phyloP scores from a whole-genome alignment of 2,329 filamentous ascomycete species.

The Mycocentrospora acerina region DNA sequence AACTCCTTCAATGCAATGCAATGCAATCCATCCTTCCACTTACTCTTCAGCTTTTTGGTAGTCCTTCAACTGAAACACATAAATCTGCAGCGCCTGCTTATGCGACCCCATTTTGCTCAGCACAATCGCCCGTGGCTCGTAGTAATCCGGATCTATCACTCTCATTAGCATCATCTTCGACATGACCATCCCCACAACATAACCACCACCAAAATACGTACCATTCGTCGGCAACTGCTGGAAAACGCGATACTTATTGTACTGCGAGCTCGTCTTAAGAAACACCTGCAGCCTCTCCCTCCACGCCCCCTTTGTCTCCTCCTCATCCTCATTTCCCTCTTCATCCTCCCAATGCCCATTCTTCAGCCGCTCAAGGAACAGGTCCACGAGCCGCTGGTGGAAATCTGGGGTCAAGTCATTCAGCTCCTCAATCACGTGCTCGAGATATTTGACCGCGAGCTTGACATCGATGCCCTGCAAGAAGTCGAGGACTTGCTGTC shows the following conservation, averaged over 20 bases:
- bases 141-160: conserved; percentile 74
- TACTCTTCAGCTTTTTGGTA: conserved; percentile 91
- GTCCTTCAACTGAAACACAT: conserved; percentile 90
- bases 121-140: conserved; percentile 85
- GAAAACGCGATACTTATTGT: conserved; percentile 78
- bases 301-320: conserved; percentile 47
- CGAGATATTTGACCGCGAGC: conserved; percentile 80
- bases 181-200: background rate
- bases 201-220: conserved; percentile 48
- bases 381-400: conserved; percentile 78
- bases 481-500: conserved; percentile 73
- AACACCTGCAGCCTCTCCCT: conserved; percentile 72
- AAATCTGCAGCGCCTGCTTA: conserved; percentile 94
- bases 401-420: conserved; percentile 82
- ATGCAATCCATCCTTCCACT: too few species aligned
- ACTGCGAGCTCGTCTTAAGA: conserved; percentile 73
- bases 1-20: too few species aligned
- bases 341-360: conserved; percentile 26
- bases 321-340: conserved; percentile 19
- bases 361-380: conserved; percentile 63
- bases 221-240: conserved; percentile 76
- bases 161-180: too few species aligned
- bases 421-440: conserved; percentile 86
- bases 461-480: conserved; percentile 67
- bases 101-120: conserved; percentile 94